Evolutionary conservation across 495 filamentous ascomycete species (phyloP), one percentile per base, ranked within the genome.

Genomic region (Aspergillus sclerotioniger): DNA sequence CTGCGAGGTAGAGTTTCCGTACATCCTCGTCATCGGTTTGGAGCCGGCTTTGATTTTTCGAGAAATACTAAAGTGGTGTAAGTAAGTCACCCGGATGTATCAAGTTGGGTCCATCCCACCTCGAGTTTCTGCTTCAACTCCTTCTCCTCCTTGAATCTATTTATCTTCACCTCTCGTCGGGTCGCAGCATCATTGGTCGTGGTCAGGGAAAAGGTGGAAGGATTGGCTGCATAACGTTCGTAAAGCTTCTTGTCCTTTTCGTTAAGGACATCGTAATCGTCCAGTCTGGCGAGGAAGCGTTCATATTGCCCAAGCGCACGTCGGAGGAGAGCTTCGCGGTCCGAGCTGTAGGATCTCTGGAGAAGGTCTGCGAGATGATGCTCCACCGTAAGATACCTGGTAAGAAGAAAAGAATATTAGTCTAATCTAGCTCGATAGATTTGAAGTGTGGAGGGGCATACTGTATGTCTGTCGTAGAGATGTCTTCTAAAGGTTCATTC

Each of bases 401-500:
- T n/a, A 12, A 16, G 29, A 65, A 51, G 44, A 39, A 3, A 6
- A 45, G 16, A 10, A 43, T 10, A 61, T 71, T 56, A 71, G 67
- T 53, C 28, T 51, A 7, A 56, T 32, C 20, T 9, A 32, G 28
- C 20, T 70, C 41, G 67, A 53, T 45, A 76, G n/a, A n/a, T n/a
- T n/a, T n/a, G n/a, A n/a, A n/a, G n/a, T n/a, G n/a, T n/a, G n/a
- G n/a, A n/a, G n/a, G n/a, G n/a, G n/a, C n/a, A n/a, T 82, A 96
- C 82, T 87, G 89, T 44, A 98, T 71, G 71, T 94, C 86, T n/a
- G 79, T 80, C 10, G 92, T 93, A 10, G 89, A 79, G 29, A 98
- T 76, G 77, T 98, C 94, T 54, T 98, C 95, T 32, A 96, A 71
- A 2, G 83, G 80, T 68, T 98, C 94, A 70, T 98, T 98, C 8